phyloP scores from a whole-genome alignment of 2,329 filamentous ascomycete species.

The Nigrospora sphaerica region DNA sequence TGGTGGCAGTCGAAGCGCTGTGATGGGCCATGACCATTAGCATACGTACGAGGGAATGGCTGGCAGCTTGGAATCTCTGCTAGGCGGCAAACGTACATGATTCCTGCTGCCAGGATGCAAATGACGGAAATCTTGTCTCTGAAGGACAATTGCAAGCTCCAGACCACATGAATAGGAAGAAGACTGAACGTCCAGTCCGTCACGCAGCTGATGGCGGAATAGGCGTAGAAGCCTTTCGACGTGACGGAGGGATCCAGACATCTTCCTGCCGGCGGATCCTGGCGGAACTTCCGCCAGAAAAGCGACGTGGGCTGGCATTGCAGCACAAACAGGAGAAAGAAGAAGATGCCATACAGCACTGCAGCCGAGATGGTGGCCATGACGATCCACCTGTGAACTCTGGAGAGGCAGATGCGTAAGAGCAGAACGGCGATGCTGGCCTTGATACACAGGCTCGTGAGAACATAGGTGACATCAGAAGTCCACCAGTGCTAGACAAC shows the following conservation, averaged over 20 bases:
- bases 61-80: background rate
- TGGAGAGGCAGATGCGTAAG: conserved; percentile 23
- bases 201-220: conserved; percentile 28
- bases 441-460: conserved; percentile 27
- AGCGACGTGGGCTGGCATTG: conserved; percentile 30
- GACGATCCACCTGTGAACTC: conserved; percentile 19
- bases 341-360: conserved; percentile 22
- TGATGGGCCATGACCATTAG: background rate
- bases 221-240: conserved; percentile 23
- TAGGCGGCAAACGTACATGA: conserved; percentile 21
- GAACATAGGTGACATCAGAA: conserved; percentile 32
- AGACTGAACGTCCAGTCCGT: conserved; percentile 32
- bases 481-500: conserved; percentile 22
- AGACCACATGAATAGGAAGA: conserved; percentile 30
- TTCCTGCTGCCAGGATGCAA: conserved; percentile 23
- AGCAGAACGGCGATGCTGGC: conserved; percentile 30
- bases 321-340: conserved; percentile 29
- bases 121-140: conserved; percentile 28
- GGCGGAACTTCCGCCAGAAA: conserved; percentile 26
- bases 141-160: conserved; percentile 30
- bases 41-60: background rate
- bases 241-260: conserved; percentile 21
- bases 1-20: conserved; percentile 33
- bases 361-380: too few relatives aligned
- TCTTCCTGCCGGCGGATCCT: conserved; percentile 16